Conservation (phyloP, 1,284 basidiomycete species). For the Trametes pubescens region DNA sequence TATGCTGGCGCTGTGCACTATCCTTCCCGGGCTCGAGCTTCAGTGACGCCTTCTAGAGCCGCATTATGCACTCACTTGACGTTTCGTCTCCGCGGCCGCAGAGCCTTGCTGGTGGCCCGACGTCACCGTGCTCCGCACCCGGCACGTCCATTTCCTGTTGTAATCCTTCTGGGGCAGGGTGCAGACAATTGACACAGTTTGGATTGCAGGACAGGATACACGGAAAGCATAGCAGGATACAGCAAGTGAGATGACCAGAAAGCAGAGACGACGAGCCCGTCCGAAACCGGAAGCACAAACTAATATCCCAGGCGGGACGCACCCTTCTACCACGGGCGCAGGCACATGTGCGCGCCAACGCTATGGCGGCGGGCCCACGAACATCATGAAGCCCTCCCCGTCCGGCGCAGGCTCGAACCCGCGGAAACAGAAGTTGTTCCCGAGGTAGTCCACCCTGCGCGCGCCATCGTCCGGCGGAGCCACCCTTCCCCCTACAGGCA, state of each 20-base stretch:
- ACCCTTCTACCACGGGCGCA: not conserved
- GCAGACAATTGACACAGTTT: not conserved
- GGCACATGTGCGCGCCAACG: not conserved
- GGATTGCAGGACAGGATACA: constrained; percentile 17
- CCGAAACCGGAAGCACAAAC: constrained; percentile 17
- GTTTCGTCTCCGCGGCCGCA: constrained; percentile 3
- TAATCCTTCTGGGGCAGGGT: not conserved
- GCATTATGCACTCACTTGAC: not conserved
- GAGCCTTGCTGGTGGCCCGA: constrained; percentile 8
- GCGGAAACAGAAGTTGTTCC: constrained; percentile 57
- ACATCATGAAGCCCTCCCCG: constrained; percentile 61
- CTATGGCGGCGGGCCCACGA: constrained; percentile 49
- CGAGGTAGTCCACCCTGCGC: constrained; percentile 60
- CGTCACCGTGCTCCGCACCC: constrained; percentile 4
- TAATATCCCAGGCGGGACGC: constrained; percentile 12
- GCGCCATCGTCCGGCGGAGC: constrained; percentile 46
- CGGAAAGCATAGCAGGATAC: constrained; percentile 2
- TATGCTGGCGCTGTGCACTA: constrained; percentile 8
- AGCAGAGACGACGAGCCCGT: constrained; percentile 9
- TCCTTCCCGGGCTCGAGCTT: constrained; percentile 2
- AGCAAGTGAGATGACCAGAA: constrained; percentile 5
- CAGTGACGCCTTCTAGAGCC: constrained; percentile 11
- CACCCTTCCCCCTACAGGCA: constrained; percentile 22
- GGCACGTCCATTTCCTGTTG: not conserved
- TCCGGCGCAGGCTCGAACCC: constrained; percentile 61